These are phyloP conservation scores for Chernovozyma sophiae-reginae DNA, from an alignment of 1,139 yeast genomes.

Conservation along the genomic window DNA sequence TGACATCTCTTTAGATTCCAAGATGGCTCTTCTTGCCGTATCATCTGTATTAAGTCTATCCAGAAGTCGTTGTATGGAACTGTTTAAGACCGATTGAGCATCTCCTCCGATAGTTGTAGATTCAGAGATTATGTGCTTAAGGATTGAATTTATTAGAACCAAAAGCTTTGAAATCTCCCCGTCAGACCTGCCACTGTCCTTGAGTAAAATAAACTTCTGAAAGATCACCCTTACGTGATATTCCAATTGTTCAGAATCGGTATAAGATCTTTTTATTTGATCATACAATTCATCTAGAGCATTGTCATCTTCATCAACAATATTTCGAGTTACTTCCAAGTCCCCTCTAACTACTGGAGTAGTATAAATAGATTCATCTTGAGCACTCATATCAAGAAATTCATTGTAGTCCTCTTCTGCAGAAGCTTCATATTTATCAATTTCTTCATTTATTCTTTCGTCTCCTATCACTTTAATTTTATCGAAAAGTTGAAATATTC, in stretches of 20 bases:
- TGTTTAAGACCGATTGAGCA: slow-evolving; percentile 24
- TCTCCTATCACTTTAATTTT: slow-evolving; percentile 33
- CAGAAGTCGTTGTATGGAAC: slow-evolving; percentile 32
- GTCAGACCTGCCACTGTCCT: slow-evolving; percentile 19
- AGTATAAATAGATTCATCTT: not conserved
- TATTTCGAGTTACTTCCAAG: no score
- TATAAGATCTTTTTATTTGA: slow-evolving; percentile 12
- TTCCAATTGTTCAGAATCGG: slow-evolving; percentile 7
- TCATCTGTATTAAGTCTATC: slow-evolving; percentile 32
- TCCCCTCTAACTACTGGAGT: not conserved
- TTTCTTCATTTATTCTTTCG: slow-evolving; percentile 41
- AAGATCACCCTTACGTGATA: slow-evolving; percentile 18
- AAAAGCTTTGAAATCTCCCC: slow-evolving; percentile 21
- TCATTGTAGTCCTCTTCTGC: slow-evolving; percentile 39
- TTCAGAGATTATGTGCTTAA: slow-evolving; percentile 28
- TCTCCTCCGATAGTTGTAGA: slow-evolving; percentile 21
- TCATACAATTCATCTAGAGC: slow-evolving; percentile 13
- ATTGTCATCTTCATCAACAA: not conserved
- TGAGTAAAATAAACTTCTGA: slow-evolving; percentile 22
- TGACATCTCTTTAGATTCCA: slow-evolving; percentile 24
- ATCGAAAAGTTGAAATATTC: slow-evolving; percentile 36
- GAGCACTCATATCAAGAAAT: slow-evolving; percentile 8
- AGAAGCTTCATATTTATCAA: slow-evolving; percentile 37
- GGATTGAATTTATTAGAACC: slow-evolving; percentile 26
- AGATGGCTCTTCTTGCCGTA: slow-evolving; percentile 31